Evolutionary conservation across 257 asterid genomes (phyloP).

Genomic region (Oldenlandia corymbosa): DNA sequence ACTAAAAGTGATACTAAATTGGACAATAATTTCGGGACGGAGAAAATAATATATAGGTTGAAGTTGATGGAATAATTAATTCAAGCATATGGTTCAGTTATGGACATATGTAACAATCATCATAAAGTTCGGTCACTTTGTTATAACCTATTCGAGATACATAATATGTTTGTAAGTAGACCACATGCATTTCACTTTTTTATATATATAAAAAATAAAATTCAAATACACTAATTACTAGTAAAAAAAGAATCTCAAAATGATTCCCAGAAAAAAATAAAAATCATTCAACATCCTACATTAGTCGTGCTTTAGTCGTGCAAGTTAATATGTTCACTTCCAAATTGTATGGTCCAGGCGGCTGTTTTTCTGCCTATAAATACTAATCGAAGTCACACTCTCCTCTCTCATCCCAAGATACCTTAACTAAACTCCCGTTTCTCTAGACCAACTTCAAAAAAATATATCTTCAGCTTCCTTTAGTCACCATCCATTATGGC

Average conservation of each 20-base stretch:
- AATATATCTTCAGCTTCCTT: background rate
- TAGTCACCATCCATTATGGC: background rate
- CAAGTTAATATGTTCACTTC: background rate
- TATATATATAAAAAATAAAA: too few relatives aligned
- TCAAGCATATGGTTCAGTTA: background rate
- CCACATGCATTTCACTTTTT: too few relatives aligned
- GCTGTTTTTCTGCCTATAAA: conserved; percentile 1
- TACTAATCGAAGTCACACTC: background rate
- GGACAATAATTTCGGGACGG: too few relatives aligned
- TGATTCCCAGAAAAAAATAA: background rate
- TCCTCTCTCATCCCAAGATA: background rate
- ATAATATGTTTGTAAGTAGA: too few relatives aligned
- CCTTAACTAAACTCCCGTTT: too few relatives aligned
- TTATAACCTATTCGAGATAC: too few relatives aligned
- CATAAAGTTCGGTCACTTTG: background rate
- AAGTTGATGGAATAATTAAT: background rate
- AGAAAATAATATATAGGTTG: too few relatives aligned
- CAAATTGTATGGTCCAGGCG: background rate
- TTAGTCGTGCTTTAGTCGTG: background rate
- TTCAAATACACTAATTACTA: too few relatives aligned
- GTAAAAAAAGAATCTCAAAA: too few relatives aligned
- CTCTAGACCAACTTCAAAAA: too few relatives aligned
- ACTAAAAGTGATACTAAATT: too few relatives aligned
- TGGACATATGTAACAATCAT: background rate
- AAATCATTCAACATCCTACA: background rate